Evolutionary conservation across 208 protist species (phyloP).

Genomic region (Leishmania tarentolae): DNA sequence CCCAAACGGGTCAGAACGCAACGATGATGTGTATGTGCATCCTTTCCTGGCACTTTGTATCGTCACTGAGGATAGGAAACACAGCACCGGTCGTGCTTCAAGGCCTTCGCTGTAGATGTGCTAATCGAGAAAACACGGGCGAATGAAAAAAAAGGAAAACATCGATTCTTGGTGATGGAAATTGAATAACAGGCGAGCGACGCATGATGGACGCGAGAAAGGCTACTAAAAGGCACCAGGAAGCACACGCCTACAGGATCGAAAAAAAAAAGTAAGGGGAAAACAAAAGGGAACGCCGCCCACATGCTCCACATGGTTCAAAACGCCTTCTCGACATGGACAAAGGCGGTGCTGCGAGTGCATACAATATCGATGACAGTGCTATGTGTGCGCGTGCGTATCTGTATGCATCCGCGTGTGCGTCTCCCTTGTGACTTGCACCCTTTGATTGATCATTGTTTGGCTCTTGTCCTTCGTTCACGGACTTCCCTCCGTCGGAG

Average conservation of each 20-base stretch:
- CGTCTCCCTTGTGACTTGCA: neutral
- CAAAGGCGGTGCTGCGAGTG: neutral
- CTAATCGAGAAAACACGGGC: neutral
- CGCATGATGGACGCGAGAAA: neutral
- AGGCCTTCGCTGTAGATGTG: neutral
- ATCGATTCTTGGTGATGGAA: neutral
- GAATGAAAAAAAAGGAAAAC: neutral
- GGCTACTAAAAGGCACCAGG: neutral
- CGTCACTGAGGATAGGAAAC: neutral
- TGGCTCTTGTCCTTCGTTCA: neutral
- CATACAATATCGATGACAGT: neutral
- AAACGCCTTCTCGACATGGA: neutral
- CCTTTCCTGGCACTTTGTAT: neutral
- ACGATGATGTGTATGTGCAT: neutral
- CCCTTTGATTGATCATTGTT: neutral
- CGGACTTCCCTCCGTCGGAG: neutral
- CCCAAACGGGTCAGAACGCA: neutral
- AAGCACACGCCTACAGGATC: neutral
- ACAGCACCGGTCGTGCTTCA: neutral
- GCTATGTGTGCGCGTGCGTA: neutral
- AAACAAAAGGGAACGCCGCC: neutral
- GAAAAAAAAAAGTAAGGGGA: neutral
- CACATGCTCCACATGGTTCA: neutral
- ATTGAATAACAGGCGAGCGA: neutral
- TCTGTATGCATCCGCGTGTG: neutral